These are phyloP conservation scores for Yamadazyma epiphylla DNA, from an alignment of 1,139 yeast genomes.

Conservation along the genomic window DNA sequence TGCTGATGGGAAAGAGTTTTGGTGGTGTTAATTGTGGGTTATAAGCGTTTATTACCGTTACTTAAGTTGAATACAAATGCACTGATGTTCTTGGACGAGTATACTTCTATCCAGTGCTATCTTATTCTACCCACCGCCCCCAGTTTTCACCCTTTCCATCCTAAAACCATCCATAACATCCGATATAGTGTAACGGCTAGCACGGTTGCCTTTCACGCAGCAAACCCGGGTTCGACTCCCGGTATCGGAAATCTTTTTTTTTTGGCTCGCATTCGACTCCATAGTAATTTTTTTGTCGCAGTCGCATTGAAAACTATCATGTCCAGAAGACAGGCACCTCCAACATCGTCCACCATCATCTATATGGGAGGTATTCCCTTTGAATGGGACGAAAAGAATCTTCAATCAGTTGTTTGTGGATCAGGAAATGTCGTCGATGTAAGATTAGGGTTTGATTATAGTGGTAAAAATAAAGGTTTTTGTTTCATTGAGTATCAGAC, in stretches of 20 bases:
- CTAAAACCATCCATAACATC: no score
- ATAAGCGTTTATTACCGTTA: no score
- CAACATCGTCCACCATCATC: slow-evolving; percentile 33
- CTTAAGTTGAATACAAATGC: no score
- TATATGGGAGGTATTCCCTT: slow-evolving; percentile 63
- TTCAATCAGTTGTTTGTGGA: slow-evolving; percentile 60
- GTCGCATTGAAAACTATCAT: slow-evolving; percentile 1
- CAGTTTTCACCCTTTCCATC: no score
- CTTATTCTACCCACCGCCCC: no score
- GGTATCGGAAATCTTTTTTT: slow-evolving; percentile 54
- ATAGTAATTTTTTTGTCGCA: not conserved
- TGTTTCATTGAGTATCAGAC: slow-evolving; percentile 57
- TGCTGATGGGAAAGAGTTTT: no score
- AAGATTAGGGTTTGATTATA: slow-evolving; percentile 57
- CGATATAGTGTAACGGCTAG: slow-evolving; percentile 77
- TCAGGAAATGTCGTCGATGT: slow-evolving; percentile 62
- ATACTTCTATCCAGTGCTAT: no score
- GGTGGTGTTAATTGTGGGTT: no score
- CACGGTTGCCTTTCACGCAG: slow-evolving; percentile 80
- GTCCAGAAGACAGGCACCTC: slow-evolving; percentile 9
- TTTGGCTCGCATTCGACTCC: not conserved
- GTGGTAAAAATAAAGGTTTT: slow-evolving; percentile 62
- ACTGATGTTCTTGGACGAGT: no score
- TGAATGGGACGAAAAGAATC: slow-evolving; percentile 58
- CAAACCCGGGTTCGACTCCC: slow-evolving; percentile 79